Base-by-base conservation (phyloP, 441 rosid species). In the Populus hybrid region DNA sequence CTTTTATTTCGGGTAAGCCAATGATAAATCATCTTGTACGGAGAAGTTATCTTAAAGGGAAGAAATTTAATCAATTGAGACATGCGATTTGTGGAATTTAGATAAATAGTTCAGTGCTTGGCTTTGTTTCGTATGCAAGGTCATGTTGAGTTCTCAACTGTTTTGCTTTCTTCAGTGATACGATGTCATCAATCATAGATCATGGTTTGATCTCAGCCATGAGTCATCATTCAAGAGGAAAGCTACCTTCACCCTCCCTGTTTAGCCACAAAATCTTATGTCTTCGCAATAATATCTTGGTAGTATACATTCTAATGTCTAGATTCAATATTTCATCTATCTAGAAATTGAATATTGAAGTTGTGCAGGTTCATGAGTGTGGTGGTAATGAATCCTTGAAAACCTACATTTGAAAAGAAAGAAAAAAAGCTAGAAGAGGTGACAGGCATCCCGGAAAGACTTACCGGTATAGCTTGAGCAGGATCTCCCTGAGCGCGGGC, bases 391-490 rank as follows among this genome's bases (percentile, higher is more conserved):
- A 66, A 65, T 24, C n/a, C 21, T 16, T 23, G 19, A 66, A 75
- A 67, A 9, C 77, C 26, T 26, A 26, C 26, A 14, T 1, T 34
- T 1, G 3, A 35, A 19, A 2, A 9, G n/a, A 61, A 34, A 16
- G 32, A 36, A 23, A 61, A 72, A 3, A 11, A 23, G 77, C 9
- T 46, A 19, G 53, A 7, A 24, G 14, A 65, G 28, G 10, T 24
- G 9, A 3, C 4, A 61, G 9, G 2, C 12, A 10, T 12, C 57
- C 57, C 6, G 4, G 57, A 14, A 46, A 34, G 36, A 34, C 86
- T 83, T 79, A 94, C 94, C 87, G 78, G 72, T 89, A 78, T 34
- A 94, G 74, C 79, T 82, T 85, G 88, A 89, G 90, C 79, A 94
- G 84, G 72, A 87, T 86, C 76, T 91, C 87, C 86, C 85, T 89